phyloP scores from a whole-genome alignment of 306 rosid species.

The Trifolium pratense region DNA sequence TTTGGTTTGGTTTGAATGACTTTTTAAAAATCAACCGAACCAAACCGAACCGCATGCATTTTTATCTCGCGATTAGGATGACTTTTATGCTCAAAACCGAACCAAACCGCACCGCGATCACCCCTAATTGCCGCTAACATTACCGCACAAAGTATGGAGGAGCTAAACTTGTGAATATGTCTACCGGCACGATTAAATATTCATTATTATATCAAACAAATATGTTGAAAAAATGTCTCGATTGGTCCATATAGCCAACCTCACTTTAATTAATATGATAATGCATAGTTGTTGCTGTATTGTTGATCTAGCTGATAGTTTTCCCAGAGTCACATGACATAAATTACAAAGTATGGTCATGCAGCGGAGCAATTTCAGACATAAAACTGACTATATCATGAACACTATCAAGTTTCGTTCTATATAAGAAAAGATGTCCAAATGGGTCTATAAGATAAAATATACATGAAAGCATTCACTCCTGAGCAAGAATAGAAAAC shows the following conservation, averaged over 20 bases:
- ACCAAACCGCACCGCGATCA: too few relatives aligned
- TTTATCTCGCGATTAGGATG: too few relatives aligned
- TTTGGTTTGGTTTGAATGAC: too few relatives aligned
- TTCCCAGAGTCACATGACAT: neutral
- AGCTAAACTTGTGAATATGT: neutral
- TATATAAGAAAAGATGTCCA: neutral
- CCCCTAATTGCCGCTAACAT: neutral
- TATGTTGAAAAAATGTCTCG: too few relatives aligned
- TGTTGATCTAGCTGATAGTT: neutral
- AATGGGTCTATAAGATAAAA: slow-evolving; percentile 36
- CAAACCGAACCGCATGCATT: too few relatives aligned
- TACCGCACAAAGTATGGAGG: neutral
- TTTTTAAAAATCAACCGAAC: too few relatives aligned
- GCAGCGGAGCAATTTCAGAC: too few relatives aligned
- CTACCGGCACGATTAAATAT: neutral
- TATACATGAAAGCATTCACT: slow-evolving; percentile 50
- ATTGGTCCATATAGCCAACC: too few relatives aligned
- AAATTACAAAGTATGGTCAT: too few relatives aligned
- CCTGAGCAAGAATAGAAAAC: slow-evolving; percentile 49
- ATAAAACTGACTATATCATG: slow-evolving; percentile 10
- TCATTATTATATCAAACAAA: neutral
- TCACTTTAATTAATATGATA: too few relatives aligned
- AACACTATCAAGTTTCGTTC: slow-evolving; percentile 28
- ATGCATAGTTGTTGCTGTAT: too few relatives aligned
- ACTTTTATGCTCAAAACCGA: too few relatives aligned